Conservation (phyloP, 331 rosid genomes). For the Saraca asoca region DNA sequence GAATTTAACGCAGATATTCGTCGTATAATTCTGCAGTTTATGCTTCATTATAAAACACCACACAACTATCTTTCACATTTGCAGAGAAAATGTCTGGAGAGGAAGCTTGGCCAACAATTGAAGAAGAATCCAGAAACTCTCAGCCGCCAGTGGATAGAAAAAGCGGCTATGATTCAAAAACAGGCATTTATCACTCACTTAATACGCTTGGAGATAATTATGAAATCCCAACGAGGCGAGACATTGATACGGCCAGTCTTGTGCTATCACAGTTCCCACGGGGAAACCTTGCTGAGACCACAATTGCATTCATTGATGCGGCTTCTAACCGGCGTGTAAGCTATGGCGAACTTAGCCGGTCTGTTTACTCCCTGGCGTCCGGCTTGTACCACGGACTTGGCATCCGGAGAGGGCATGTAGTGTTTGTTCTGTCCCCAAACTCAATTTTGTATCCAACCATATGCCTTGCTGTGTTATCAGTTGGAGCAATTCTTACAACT, state of each 20-base stretch:
- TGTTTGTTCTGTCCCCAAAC: constrained; percentile 70
- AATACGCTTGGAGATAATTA: constrained; percentile 36
- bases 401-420: constrained; percentile 70
- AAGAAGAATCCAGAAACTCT: constrained; percentile 27
- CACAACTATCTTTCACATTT: constrained; percentile 1
- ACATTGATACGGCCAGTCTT: constrained; percentile 57
- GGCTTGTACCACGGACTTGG: constrained; percentile 70
- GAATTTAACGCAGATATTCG: neutral
- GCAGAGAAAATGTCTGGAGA: constrained; percentile 52
- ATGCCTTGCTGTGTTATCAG: constrained; percentile 69
- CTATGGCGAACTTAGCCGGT: constrained; percentile 60
- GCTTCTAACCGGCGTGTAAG: constrained; percentile 46
- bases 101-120: constrained; percentile 44
- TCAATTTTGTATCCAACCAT: constrained; percentile 63
- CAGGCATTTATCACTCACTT: constrained; percentile 63
- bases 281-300: constrained; percentile 50
- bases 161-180: constrained; percentile 53
- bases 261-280: constrained; percentile 76
- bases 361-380: constrained; percentile 59
- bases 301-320: constrained; percentile 64
- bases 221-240: constrained; percentile 50
- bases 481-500: constrained; percentile 76
- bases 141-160: constrained; percentile 14
- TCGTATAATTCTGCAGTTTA: constrained; percentile 25
- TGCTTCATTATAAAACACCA: constrained; percentile 15